A percentile compares a stretch with the other conserved stretches of the same genome.
Evolutionary conservation across 2,329 filamentous ascomycete species (phyloP).

Genomic region (Nemania sp.): DNA sequence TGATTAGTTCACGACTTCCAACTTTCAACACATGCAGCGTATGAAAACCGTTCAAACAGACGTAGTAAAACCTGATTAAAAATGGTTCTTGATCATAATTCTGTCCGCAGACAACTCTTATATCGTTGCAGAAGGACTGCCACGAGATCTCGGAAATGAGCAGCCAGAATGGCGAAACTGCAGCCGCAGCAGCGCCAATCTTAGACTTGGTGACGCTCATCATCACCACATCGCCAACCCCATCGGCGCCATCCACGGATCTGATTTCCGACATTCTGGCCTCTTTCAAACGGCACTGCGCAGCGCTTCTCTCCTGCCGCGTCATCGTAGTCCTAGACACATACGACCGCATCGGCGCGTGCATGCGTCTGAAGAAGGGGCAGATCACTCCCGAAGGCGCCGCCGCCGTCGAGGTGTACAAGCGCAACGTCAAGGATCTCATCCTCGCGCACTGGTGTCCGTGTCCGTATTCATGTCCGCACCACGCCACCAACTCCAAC

Average conservation of each 20-base stretch:
- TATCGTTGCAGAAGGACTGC: background rate
- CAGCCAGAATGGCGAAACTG: conserved; percentile 11
- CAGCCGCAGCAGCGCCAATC: background rate
- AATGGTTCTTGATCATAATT: conserved; percentile 4
- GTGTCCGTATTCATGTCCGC: conserved; percentile 2
- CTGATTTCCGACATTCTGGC: conserved; percentile 51
- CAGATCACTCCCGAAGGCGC: conserved; percentile 53
- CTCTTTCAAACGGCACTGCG: conserved; percentile 51
- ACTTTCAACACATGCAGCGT: too few species aligned
- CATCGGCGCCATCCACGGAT: conserved; percentile 56
- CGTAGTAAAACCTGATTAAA: background rate
- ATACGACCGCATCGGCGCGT: conserved; percentile 50
- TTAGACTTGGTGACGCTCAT: conserved; percentile 46
- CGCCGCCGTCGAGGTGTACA: conserved; percentile 48
- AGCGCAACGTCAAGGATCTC: conserved; percentile 50
- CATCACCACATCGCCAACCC: conserved; percentile 59
- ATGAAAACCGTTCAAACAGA: background rate
- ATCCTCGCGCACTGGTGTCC: conserved; percentile 40
- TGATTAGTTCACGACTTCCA: too few species aligned
- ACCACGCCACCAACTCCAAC: too few species aligned
- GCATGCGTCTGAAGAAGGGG: conserved; percentile 56
- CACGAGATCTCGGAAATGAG: conserved; percentile 13
- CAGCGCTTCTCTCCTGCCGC: conserved; percentile 44
- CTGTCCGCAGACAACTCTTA: background rate
- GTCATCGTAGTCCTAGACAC: conserved; percentile 57